Percentiles rank a stretch among this genome's conserved stretches.
Conservation (phyloP, 306 rosid species). For the Sechiopsis laciniata region DNA sequence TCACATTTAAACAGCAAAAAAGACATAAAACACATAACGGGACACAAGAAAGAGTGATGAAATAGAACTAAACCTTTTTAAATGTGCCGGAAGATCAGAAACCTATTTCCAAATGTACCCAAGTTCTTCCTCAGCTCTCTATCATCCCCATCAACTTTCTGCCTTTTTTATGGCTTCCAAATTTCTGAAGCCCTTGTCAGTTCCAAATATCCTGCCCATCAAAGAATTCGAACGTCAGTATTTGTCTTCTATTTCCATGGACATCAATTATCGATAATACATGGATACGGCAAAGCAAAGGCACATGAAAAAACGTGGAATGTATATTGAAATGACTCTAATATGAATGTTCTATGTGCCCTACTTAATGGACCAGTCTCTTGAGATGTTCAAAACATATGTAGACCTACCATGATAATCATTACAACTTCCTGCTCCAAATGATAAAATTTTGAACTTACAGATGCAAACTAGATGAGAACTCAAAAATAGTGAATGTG, state of each 20-base stretch:
- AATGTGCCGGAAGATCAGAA: constrained; percentile 30
- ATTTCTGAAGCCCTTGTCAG: constrained; percentile 74
- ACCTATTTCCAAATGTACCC: constrained; percentile 24
- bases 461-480: background rate
- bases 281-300: background rate
- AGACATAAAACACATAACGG: background rate
- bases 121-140: constrained; percentile 3
- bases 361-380: background rate
- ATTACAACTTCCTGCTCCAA: background rate
- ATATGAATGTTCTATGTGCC: background rate
- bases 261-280: background rate
- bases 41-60: background rate
- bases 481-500: background rate
- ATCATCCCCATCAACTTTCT: constrained; percentile 35
- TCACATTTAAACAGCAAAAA: background rate
- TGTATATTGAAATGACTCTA: background rate
- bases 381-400: background rate
- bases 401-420: background rate
- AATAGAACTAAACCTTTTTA: constrained; percentile 25
- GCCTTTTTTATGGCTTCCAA: constrained; percentile 59
- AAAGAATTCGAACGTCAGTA: background rate
- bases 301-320: background rate
- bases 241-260: background rate
- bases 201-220: constrained; percentile 63
- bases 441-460: background rate